These are phyloP conservation scores for Marasmius oreades DNA, from an alignment of 1,284 basidiomycete species.

Conservation along the genomic window DNA sequence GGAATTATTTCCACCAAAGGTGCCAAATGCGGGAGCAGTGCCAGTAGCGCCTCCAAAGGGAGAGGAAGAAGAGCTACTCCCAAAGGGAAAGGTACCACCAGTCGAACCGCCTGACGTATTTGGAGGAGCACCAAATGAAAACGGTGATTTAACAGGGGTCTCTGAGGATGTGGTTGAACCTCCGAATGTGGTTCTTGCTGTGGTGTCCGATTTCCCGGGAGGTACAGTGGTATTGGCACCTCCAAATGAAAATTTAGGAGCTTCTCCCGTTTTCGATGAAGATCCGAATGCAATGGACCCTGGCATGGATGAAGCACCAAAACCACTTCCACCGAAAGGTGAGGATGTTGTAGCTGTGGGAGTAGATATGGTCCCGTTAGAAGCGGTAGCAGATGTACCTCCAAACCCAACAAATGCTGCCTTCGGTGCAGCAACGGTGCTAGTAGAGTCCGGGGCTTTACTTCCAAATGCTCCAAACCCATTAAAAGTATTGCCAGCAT, in stretches of 20 bases:
- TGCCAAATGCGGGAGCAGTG: not conserved
- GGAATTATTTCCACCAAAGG: not conserved
- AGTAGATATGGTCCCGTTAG: too few relatives aligned
- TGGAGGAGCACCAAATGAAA: not conserved
- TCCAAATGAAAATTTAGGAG: too few relatives aligned
- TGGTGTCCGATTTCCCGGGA: too few relatives aligned
- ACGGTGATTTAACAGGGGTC: not conserved
- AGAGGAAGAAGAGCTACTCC: not conserved
- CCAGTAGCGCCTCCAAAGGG: conserved; percentile 7
- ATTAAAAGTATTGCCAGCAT: not conserved
- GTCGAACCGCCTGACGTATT: not conserved
- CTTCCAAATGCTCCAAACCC: not conserved
- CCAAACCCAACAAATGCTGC: not conserved
- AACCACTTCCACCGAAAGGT: too few relatives aligned
- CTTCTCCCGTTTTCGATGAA: not conserved
- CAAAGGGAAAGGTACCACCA: not conserved
- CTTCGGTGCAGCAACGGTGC: not conserved
- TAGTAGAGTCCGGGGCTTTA: not conserved
- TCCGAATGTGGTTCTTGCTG: too few relatives aligned
- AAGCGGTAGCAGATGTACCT: too few relatives aligned
- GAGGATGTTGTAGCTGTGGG: too few relatives aligned
- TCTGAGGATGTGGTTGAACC: not conserved
- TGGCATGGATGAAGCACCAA: not conserved
- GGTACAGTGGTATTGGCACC: too few relatives aligned
- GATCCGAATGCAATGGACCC: not conserved